Base-by-base conservation (phyloP, 2,329 filamentous ascomycete species). In the Bipolaris gigantea region DNA sequence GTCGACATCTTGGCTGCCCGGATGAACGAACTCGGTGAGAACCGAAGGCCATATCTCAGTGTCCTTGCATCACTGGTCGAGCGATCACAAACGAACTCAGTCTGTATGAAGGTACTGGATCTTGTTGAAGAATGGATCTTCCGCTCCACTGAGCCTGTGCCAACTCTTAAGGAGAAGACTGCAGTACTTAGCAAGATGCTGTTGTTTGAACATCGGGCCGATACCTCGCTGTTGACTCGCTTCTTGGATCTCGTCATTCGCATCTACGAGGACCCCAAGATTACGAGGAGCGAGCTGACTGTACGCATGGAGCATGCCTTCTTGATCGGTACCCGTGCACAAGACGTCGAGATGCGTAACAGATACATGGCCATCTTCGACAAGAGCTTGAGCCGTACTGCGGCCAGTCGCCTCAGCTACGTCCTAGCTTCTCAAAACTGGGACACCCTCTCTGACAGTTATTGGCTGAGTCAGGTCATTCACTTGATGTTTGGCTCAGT, bases 161-260 rank as follows among this genome's bases (percentile, higher is more conserved):
- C 94, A 0, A 99, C 94, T 0, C 82, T 99, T 1, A 99, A 99
- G 74, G 95, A 99, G 76, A 99, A 99, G 79, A 97, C 93, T 0
- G 95, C 95, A 1, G 94, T 99, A 1, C 79, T 99, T n/a, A 92
- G 96, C 67, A 99, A 99, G 77, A 99, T 99, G 94, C 79, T 97
- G 15, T 87, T 92, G 0, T 99, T 99, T 64, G 94, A 99, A 75
- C 86, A 90, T 53, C 85, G 94, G 35, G 78, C 83, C 25, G 93
- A 97, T 70, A 85, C 87, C 30, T 91, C 88, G 0, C 87, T 99
- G 77, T 81, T 99, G 53, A 92, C 88, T 63, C 93, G 93, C 70
- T 99, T 97, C 78, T 81, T 99, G 54, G 90, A 97, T 61, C 85
- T 99, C 23, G 94, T 99, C 23, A 96, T 99, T 64, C 87, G 92